These are phyloP conservation scores for Emergomyces orientalis DNA, from an alignment of 2,329 filamentous ascomycete genomes.

Conservation along the genomic window DNA sequence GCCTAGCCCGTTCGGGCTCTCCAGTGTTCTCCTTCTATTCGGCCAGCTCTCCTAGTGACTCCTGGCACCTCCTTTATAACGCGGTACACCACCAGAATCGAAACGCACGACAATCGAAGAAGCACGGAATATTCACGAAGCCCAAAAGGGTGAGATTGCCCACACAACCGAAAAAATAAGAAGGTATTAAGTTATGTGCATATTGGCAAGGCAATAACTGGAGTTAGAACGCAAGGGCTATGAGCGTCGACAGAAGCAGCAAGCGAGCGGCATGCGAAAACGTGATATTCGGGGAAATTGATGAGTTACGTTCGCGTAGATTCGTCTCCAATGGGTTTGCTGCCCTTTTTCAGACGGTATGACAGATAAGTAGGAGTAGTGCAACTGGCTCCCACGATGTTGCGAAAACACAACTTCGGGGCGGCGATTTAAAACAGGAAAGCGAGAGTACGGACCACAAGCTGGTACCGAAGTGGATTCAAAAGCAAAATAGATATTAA, in stretches of 20 bases:
- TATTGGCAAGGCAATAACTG: background rate
- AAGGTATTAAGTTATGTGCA: background rate
- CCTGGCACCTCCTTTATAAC: background rate
- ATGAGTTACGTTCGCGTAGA: background rate
- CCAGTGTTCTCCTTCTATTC: background rate
- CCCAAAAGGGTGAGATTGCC: background rate
- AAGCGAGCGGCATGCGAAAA: background rate
- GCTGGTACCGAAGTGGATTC: background rate
- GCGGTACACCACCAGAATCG: background rate
- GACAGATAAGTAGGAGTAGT: background rate
- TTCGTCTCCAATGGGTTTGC: background rate
- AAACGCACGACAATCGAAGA: background rate
- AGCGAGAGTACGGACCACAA: background rate
- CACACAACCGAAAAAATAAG: background rate
- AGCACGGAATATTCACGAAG: background rate
- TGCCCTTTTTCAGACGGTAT: background rate
- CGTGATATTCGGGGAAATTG: background rate
- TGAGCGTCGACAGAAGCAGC: background rate
- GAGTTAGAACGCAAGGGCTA: background rate
- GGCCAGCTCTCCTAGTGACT: background rate
- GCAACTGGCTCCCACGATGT: background rate
- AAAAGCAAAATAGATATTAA: background rate
- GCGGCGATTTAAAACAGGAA: background rate
- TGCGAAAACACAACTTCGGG: background rate
- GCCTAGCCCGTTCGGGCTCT: background rate